A percentile compares a stretch with the other conserved stretches of the same genome.
phyloP scores from a whole-genome alignment of 345 rosid genomes.

The Eucalyptus marginata region DNA sequence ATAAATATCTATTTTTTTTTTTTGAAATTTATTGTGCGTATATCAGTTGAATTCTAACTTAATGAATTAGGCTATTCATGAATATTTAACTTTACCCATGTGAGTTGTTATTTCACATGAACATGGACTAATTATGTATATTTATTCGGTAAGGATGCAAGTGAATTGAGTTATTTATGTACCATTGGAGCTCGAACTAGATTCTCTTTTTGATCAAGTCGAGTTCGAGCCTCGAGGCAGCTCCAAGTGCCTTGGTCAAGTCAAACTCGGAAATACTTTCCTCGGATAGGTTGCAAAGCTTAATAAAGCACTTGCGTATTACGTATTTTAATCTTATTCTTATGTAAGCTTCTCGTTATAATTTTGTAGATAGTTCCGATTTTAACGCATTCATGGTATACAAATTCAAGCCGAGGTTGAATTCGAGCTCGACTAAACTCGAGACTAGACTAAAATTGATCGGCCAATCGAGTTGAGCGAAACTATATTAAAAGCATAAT shows the following conservation, averaged over 20 bases:
- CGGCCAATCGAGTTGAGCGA: background rate
- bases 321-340: background rate
- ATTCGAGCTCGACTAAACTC: background rate
- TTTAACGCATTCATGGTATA: background rate
- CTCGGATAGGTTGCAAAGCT: background rate
- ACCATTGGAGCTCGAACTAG: background rate
- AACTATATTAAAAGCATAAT: background rate
- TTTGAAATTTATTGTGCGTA: accelerated
- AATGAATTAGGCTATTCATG: background rate
- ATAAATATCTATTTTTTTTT: too few species aligned
- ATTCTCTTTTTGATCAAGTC: background rate
- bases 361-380: background rate
- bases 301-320: background rate
- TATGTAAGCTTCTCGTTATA: background rate
- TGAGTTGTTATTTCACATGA: background rate
- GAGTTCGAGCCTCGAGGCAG: background rate
- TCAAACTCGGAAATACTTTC: background rate
- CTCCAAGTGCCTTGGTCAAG: background rate
- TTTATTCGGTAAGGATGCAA: background rate
- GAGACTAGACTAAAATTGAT: background rate
- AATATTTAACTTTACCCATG: background rate
- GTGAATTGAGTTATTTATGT: background rate
- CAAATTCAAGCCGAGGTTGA: background rate
- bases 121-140: background rate
- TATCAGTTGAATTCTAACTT: too few species aligned